phyloP scores from a whole-genome alignment of 208 protist genomes.

The Trypanosoma caninum region DNA sequence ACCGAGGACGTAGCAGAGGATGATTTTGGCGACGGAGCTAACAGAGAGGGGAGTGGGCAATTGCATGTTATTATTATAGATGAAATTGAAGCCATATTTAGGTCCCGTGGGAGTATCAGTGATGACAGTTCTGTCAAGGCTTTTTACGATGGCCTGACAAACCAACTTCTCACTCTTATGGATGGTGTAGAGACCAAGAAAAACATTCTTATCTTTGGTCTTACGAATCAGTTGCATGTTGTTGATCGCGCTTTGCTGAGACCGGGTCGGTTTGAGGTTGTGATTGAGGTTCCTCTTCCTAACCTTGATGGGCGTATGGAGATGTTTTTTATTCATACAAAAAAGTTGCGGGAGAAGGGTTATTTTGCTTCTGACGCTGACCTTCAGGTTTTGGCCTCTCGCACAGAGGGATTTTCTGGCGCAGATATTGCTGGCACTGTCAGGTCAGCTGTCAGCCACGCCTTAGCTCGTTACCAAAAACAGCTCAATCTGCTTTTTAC shows the following conservation, averaged over 20 bases:
- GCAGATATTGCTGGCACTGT: constrained; percentile 92
- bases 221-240: constrained; percentile 91
- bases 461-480: constrained; percentile 63
- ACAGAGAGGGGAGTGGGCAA: constrained; percentile 49
- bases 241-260: constrained; percentile 92
- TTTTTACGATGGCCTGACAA: constrained; percentile 98
- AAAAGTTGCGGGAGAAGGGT: constrained; percentile 76
- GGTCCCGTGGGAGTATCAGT: constrained; percentile 75
- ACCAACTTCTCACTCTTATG: constrained; percentile 96
- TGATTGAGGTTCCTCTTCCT: constrained; percentile 88
- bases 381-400: constrained; percentile 86
- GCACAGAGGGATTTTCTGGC: constrained; percentile 97
- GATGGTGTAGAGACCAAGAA: constrained; percentile 79
- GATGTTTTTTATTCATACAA: constrained; percentile 92
- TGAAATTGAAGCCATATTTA: constrained; percentile 99
- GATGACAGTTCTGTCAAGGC: constrained; percentile 94
- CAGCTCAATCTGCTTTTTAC: constrained; percentile 5
- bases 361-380: constrained; percentile 89
- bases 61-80: constrained; percentile 99
- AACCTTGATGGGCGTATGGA: constrained; percentile 75
- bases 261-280: constrained; percentile 92
- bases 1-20: constrained; percentile 22
- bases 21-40: background rate
- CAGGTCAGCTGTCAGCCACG: constrained; percentile 76
- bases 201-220: constrained; percentile 94